Evolutionary conservation across 2,329 filamentous ascomycete species (phyloP), one percentile per base, ranked within the genome.

Genomic region (Aureobasidium namibiae): DNA sequence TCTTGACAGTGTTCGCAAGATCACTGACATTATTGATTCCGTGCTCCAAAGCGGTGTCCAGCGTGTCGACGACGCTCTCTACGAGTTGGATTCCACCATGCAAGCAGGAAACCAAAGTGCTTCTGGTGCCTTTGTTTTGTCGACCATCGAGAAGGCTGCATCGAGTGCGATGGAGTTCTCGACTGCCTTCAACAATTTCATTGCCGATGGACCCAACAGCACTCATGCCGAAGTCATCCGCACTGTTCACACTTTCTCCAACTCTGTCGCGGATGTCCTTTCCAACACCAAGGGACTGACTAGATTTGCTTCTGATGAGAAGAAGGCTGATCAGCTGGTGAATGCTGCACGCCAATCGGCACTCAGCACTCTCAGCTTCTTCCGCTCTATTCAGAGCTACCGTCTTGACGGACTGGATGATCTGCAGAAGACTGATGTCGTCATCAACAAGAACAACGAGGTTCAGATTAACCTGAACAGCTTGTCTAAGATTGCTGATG

Each of bases 61-160:
- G 68, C 87, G 94, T 45, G 92, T 99, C 14, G 94, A 99, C 68
- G 94, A 99, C 74, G 91, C 94, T 44, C 79, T 99, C 36, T 99
- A 99, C 75, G 94, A 99, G 73, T 80, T 99, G 44, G 94, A 99
- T 74, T 97, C 94, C 21, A 89, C 89, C 21, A 97, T 97, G 91
- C 92, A 97, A 72, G 94, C 92, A 41, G 94, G 94, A 73, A 99
- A 99, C 76, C 94, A 97, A 76, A 99, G 95, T 68, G 94, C 94
- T 1, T 95, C 92, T 41, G 91, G 94, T 14, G 84, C 92, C 1
- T 97, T 95, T 70, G 92, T 99, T 13, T 80, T 99, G 53, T 97
- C 92, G 1, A 92, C 97, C 72, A 92, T 97, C 61, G 94, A 99
- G 72, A 99, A 97, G 78, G 92, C 94, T 0, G 94, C 92, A 8